Evolutionary conservation across 805 yeast genomes (phyloP), one percentile per base, ranked within the genome.

Genomic region (Metschnikowia drakensbergensis): DNA sequence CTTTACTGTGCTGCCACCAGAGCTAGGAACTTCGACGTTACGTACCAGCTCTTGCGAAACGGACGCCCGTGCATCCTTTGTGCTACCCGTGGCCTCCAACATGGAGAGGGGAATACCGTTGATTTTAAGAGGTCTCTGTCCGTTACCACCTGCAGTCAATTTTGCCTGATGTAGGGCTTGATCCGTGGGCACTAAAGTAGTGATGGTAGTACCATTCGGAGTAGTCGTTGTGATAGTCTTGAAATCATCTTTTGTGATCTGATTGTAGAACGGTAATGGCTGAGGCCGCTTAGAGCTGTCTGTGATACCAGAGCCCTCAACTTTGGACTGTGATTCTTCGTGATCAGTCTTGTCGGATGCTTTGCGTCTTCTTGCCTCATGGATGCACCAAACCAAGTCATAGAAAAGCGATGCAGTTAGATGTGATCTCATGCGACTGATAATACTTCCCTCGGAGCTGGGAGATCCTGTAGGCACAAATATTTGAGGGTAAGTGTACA

Each of bases 301-400:
- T 37, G 49, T 26, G 4, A 17, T 42, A 6, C 40, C 47, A 17
- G 45, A 37, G 5, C 25, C 37, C 4, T 40, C 54, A 23, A 42
- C 43, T 37, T 32, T 35, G 29, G 59, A 35, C 10, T 43, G 47
- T 9, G 27, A 28, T 29, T 46, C 31, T 36, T 35, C 22, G 29
- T 57, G 48, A 3, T 61, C 59, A 28, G 58, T 59, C 44, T 67
- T 69, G 37, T 65, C 71, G 6, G 67, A 64, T 33, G 66, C 62
- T 29, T 73, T 71, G 46, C 96, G 72, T 62, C 97, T 75, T 63
- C 96, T 76, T 0, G 96, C 97, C 61, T 91, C 97, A 66, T 91
- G 97, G 42, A 91, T 85, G 64, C 96, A 86, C 90, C 96, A 90
- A 9, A 91, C 92, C 45, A 91, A 74, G 65, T 91, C 97, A 62